phyloP scores from a whole-genome alignment of 2,329 filamentous ascomycete genomes.

The Pseudogymnoascus sp. region DNA sequence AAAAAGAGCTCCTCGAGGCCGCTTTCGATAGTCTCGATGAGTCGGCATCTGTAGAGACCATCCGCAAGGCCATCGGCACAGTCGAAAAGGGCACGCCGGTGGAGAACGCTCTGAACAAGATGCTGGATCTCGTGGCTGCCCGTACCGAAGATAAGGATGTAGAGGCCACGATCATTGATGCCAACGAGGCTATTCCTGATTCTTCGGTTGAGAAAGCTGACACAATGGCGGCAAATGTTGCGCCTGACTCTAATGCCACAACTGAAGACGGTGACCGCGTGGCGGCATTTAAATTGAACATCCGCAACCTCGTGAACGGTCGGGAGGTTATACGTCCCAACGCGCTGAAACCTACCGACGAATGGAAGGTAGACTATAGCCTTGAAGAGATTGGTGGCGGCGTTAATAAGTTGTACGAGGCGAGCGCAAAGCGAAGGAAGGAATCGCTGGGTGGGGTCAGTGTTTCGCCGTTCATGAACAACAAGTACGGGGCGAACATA shows the following conservation, averaged over 20 bases:
- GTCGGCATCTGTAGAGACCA: not conserved
- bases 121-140: not conserved
- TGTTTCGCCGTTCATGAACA: constrained; percentile 13
- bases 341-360: constrained; percentile 35
- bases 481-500: constrained; percentile 30
- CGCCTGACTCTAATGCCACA: not conserved
- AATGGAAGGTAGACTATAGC: constrained; percentile 73
- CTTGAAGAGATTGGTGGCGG: constrained; percentile 52
- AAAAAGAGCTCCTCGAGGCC: constrained; percentile 5
- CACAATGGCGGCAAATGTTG: not conserved
- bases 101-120: not conserved
- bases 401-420: constrained; percentile 42
- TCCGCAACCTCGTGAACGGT: constrained; percentile 67
- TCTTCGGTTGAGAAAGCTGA: constrained; percentile 7
- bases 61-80: not conserved
- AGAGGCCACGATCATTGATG: not conserved
- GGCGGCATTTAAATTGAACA: constrained; percentile 40
- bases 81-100: not conserved
- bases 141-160: not conserved
- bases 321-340: constrained; percentile 53
- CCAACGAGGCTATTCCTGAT: not conserved
- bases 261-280: not conserved
- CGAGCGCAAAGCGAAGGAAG: constrained; percentile 49
- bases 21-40: not conserved
- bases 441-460: constrained; percentile 34